phyloP scores from a whole-genome alignment of 2,329 filamentous ascomycete genomes.

The Cadophora malorum region DNA sequence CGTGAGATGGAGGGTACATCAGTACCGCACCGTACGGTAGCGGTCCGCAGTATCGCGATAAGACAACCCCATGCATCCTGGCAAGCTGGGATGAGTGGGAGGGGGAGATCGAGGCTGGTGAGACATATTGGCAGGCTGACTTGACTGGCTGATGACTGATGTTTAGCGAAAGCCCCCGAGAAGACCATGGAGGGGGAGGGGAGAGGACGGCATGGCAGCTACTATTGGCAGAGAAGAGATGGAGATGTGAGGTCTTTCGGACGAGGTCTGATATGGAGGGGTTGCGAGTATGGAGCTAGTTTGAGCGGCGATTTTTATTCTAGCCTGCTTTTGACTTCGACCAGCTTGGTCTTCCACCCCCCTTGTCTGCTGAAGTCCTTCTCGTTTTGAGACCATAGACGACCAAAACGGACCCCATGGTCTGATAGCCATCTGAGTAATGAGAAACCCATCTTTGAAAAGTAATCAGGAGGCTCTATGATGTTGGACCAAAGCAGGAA shows the following conservation, averaged over 20 bases:
- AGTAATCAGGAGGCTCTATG: constrained; percentile 16
- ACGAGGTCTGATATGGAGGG: neutral
- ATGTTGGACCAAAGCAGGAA: constrained; percentile 4
- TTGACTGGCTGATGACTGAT: constrained; percentile 20
- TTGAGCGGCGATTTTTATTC: constrained; percentile 10
- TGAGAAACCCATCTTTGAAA: neutral
- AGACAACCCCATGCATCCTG: constrained; percentile 6
- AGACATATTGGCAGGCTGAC: constrained; percentile 21
- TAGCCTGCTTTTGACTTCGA: constrained; percentile 11
- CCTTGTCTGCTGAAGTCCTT: constrained; percentile 13
- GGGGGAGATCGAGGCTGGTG: constrained; percentile 9
- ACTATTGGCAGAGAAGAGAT: constrained; percentile 6
- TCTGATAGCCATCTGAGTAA: constrained; percentile 10
- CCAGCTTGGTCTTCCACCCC: constrained; percentile 11
- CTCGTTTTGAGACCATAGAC: constrained; percentile 14
- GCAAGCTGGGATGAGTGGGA: neutral
- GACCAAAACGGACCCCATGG: constrained; percentile 16
- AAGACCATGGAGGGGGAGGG: constrained; percentile 6
- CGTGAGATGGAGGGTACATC: neutral
- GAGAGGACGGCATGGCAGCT: neutral
- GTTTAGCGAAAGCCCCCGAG: constrained; percentile 2
- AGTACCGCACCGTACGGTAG: constrained; percentile 3
- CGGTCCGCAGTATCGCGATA: neutral
- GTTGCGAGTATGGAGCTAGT: neutral
- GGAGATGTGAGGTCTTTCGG: neutral